Base-by-base conservation (phyloP, 176 grass and related monocot genomes). In the Pontederia crassipes region DNA sequence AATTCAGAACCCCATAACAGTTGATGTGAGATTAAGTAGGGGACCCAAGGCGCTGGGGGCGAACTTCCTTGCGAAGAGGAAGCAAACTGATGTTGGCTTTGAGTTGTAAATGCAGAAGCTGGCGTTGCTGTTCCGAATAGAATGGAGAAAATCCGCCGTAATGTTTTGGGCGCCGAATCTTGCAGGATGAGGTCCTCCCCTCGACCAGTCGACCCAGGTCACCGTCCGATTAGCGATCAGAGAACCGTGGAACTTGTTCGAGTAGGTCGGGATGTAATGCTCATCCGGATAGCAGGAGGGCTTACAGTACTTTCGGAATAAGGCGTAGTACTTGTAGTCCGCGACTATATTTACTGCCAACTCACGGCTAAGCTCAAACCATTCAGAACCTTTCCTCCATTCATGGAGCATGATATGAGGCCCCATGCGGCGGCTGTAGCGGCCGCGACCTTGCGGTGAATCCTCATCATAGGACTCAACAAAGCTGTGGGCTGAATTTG, bases 11-110 rank as follows among this genome's bases (percentile, higher is more conserved):
- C 61, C 61, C 86, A 90, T 81, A 69, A 90, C 72, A 20, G 68
- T 66, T 2, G 80, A 61, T 52, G 91, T 77, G 46, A 90, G 74
- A 66, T 90, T 82, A 65, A 90, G 80, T 45, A 87, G 69, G 35
- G 80, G 83, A 61, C 12, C 55, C 1, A 96, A 54, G 0, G 86
- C 60, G 67, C 80, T 77, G 14, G 91, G 66, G 9, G 80, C 9
- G 54, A 95, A 95, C 72, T 95, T 95, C 81, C 86, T 79, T 4
- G 91, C 91, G 61, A 87, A 87, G n/a, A 95, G 81, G 75, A 78
- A 90, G 74, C 86, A 90, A 66, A 70, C 54, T 0, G 54, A 56
- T 11, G 77, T 83, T 12, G 72, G 46, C 0, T 54, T 57, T 0
- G 68, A 59, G 40, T 95, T 89, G 74, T 89, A 86, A 64, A 62